Percentiles rank a stretch among this genome's conserved stretches.
Evolutionary conservation across 164 flowering plant species (phyloP).

Genomic region (Aristolochia californica): DNA sequence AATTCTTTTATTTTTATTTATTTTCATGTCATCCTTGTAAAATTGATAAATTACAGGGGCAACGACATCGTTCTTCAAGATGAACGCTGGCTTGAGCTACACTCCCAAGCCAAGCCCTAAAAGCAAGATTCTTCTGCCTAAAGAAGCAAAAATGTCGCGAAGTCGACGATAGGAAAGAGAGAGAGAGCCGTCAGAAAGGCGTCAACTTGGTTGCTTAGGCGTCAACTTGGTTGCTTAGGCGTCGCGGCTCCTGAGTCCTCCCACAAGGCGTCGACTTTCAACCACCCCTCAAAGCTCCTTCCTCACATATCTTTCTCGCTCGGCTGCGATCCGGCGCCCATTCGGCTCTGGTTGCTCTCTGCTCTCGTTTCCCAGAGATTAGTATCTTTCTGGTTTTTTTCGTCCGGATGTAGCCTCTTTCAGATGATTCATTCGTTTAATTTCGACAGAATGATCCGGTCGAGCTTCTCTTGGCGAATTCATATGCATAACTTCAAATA

Average conservation of each 20-base stretch:
- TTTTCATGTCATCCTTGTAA: too few relatives aligned
- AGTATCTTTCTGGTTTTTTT: conserved; percentile 10
- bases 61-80: too few relatives aligned
- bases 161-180: neutral
- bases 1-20: too few relatives aligned
- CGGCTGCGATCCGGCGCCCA: conserved; percentile 59
- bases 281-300: conserved; percentile 2
- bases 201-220: too few relatives aligned
- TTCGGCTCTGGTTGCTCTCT: conserved; percentile 27
- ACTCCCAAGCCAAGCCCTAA: too few relatives aligned
- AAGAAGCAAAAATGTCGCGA: too few relatives aligned
- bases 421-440: neutral
- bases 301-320: conserved; percentile 13
- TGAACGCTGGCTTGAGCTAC: too few relatives aligned
- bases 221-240: neutral
- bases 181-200: neutral
- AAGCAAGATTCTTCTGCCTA: too few relatives aligned
- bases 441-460: neutral
- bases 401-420: neutral
- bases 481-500: neutral
- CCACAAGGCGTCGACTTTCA: conserved; percentile 11
- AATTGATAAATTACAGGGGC: too few relatives aligned
- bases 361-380: conserved; percentile 11
- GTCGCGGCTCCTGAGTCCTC: neutral
- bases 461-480: neutral